Percentiles rank a stretch among this genome's conserved stretches.
Conservation (phyloP, 352 stramenopile species). For the Thalassiosira hispida region DNA sequence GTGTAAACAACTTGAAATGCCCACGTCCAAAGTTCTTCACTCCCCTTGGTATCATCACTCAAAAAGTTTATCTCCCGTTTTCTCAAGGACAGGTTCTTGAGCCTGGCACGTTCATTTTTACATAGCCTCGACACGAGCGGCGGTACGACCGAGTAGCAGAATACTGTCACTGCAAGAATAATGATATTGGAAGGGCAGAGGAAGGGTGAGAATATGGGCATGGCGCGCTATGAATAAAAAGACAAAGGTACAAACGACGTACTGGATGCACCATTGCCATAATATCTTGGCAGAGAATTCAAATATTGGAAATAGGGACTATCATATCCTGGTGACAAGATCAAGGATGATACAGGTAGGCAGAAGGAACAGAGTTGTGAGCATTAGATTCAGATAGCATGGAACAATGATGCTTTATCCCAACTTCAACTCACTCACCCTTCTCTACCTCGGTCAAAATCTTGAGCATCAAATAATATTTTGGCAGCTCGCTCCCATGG, state of each 20-base stretch:
- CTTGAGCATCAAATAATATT: slow-evolving; percentile 67
- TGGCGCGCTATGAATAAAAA: too few species aligned
- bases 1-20: slow-evolving; percentile 62
- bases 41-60: slow-evolving; percentile 35
- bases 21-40: slow-evolving; percentile 47
- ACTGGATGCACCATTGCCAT: slow-evolving; percentile 51
- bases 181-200: too few species aligned
- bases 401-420: too few species aligned
- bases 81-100: slow-evolving; percentile 52
- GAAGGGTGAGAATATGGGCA: too few species aligned
- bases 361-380: too few species aligned
- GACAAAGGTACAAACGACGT: too few species aligned
- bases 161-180: too few species aligned
- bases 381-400: too few species aligned
- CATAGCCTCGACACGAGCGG: slow-evolving; percentile 41
- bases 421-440: too few species aligned
- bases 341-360: too few species aligned
- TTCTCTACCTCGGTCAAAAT: slow-evolving; percentile 55
- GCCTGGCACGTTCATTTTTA: slow-evolving; percentile 41
- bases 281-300: slow-evolving; percentile 57
- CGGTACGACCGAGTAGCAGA: slow-evolving; percentile 55
- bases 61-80: slow-evolving; percentile 42
- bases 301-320: slow-evolving; percentile 57
- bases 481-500: slow-evolving; percentile 33
- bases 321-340: too few species aligned